These are phyloP conservation scores for Trichoderma sp. DNA, from an alignment of 2,329 filamentous ascomycete genomes.

Conservation along the genomic window DNA sequence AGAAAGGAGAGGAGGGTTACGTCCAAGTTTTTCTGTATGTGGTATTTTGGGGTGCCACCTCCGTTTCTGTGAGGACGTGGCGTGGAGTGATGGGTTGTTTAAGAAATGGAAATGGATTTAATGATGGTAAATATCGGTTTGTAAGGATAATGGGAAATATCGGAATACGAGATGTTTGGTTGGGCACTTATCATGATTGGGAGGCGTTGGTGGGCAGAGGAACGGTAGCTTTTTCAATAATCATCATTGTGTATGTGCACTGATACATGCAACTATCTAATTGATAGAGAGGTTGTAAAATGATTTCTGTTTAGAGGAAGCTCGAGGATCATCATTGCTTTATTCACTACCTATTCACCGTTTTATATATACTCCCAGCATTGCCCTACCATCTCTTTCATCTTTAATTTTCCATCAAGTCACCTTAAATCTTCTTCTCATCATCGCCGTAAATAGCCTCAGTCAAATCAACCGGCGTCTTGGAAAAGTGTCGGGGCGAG, in stretches of 20 bases:
- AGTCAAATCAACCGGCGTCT: constrained; percentile 17
- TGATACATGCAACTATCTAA: neutral
- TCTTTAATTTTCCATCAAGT: neutral
- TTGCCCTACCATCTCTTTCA: neutral
- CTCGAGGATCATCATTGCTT: neutral
- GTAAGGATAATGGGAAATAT: neutral
- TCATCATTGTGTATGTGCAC: neutral
- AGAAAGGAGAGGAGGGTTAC: constrained; percentile 29
- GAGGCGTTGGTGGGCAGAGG: neutral
- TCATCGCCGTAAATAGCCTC: constrained; percentile 3
- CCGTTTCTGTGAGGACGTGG: constrained; percentile 22
- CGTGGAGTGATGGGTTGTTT: neutral
- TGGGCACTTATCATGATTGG: neutral
- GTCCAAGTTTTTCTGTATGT: constrained; percentile 29
- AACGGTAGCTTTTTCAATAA: neutral
- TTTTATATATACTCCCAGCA: neutral
- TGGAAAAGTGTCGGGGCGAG: constrained; percentile 28
- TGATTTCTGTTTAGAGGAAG: neutral
- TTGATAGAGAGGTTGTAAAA: neutral
- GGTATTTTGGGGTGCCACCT: constrained; percentile 26
- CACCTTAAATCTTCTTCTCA: neutral
- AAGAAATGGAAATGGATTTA: no score
- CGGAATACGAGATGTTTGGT: neutral
- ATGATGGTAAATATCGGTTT: neutral
- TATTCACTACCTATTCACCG: neutral